These are phyloP conservation scores for Gastrolobium villosum DNA, from an alignment of 306 rosid genomes.

Conservation along the genomic window DNA sequence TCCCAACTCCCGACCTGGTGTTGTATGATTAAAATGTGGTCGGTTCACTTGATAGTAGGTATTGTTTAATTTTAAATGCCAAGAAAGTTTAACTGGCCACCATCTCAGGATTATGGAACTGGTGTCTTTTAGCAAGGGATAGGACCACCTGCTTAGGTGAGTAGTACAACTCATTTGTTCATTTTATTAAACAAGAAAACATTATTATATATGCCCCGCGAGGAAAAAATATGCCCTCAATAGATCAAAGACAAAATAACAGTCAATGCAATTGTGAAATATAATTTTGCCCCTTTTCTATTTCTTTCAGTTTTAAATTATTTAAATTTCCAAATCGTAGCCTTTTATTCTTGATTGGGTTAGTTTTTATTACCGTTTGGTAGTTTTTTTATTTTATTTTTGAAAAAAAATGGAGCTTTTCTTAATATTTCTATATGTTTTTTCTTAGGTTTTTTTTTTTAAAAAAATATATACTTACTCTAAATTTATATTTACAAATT, in stretches of 20 bases:
- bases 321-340: conserved; percentile 17
- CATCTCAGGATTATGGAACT: conserved; percentile 53
- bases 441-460: too few species aligned
- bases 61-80: conserved; percentile 51
- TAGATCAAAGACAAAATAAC: conserved; percentile 51
- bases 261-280: conserved; percentile 53
- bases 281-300: conserved; percentile 37
- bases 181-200: conserved; percentile 59
- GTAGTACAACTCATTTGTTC: conserved; percentile 75
- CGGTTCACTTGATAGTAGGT: conserved; percentile 49
- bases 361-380: not conserved
- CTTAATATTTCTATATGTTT: too few species aligned
- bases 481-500: too few species aligned
- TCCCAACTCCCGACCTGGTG: conserved; percentile 44
- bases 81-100: conserved; percentile 51
- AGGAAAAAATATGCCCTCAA: conserved; percentile 49
- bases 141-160: conserved; percentile 56
- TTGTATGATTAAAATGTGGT: conserved; percentile 49
- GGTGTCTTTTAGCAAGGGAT: conserved; percentile 47
- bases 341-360: not conserved
- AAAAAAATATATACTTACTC: too few species aligned
- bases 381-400: too few species aligned
- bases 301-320: conserved; percentile 38
- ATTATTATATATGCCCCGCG: conserved; percentile 15
- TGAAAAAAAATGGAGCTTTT: too few species aligned